Evolutionary conservation across 179 eudicot genomes (phyloP).

Genomic region (Spergularia azorica): DNA sequence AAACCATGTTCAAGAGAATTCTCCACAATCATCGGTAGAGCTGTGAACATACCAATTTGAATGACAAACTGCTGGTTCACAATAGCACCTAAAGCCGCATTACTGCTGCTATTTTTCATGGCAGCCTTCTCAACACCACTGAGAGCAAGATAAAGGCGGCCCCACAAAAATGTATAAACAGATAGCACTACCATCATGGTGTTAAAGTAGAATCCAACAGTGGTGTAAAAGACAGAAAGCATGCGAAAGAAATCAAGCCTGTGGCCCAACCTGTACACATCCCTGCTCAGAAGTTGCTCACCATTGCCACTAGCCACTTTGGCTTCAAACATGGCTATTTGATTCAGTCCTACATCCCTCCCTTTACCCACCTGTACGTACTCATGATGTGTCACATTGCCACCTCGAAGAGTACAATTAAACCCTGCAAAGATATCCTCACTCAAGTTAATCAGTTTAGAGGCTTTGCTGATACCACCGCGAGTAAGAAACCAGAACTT

Average conservation of each 20-base stretch:
- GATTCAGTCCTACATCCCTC: slow-evolving; percentile 95
- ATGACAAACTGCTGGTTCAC: slow-evolving; percentile 86
- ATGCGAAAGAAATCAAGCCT: slow-evolving; percentile 92
- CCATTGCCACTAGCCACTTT: slow-evolving; percentile 98
- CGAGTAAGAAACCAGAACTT: slow-evolving; percentile 88
- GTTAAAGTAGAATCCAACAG: slow-evolving; percentile 84
- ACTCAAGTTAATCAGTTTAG: slow-evolving; percentile 85
- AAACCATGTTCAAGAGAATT: slow-evolving; percentile 93
- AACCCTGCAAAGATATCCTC: slow-evolving; percentile 97
- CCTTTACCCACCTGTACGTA: slow-evolving; percentile 98
- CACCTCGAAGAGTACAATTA: slow-evolving; percentile 90
- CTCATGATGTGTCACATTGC: slow-evolving; percentile 95
- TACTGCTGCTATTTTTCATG: slow-evolving; percentile 43
- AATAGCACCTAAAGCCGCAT: slow-evolving; percentile 69
- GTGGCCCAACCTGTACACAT: slow-evolving; percentile 91
- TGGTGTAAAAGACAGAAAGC: slow-evolving; percentile 87
- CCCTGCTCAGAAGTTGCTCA: slow-evolving; percentile 92
- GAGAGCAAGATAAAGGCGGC: slow-evolving; percentile 86
- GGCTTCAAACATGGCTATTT: slow-evolving; percentile 96
- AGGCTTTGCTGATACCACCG: slow-evolving; percentile 96
- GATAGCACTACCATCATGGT: slow-evolving; percentile 77
- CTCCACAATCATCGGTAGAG: slow-evolving; percentile 94
- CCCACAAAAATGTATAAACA: slow-evolving; percentile 91
- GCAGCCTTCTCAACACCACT: slow-evolving; percentile 77
- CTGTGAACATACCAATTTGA: slow-evolving; percentile 91